These are phyloP conservation scores for Zelopaecilomyces penicillatus DNA, from an alignment of 2,329 filamentous ascomycete species.

Conservation along the genomic window DNA sequence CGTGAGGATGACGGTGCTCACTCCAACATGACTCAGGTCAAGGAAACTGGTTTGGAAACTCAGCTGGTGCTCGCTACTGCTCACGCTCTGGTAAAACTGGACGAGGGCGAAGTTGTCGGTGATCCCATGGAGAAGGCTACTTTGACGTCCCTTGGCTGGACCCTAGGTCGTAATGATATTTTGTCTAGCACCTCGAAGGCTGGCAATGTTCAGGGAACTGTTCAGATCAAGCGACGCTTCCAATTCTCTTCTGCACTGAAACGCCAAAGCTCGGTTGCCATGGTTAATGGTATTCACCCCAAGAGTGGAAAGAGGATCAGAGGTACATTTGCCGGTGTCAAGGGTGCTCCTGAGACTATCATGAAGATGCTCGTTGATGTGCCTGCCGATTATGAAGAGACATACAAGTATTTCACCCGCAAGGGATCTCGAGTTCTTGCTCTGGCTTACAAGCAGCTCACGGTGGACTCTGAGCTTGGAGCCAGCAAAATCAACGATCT, in stretches of 20 bases:
- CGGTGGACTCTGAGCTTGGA: constrained; percentile 71
- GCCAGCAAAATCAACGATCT: constrained; percentile 83
- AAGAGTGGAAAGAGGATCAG: constrained; percentile 67
- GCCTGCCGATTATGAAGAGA: constrained; percentile 89
- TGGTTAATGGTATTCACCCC: constrained; percentile 62
- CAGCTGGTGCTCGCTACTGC: constrained; percentile 90
- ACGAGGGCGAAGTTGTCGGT: constrained; percentile 94
- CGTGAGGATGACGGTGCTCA: constrained; percentile 75
- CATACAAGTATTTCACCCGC: constrained; percentile 94
- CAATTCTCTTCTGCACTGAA: constrained; percentile 97
- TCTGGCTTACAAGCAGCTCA: constrained; percentile 87
- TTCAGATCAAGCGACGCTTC: constrained; percentile 94
- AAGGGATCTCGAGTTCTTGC: constrained; percentile 92
- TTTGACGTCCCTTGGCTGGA: constrained; percentile 81
- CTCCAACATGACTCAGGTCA: constrained; percentile 64
- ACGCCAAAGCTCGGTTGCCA: constrained; percentile 89
- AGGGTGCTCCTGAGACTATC: constrained; percentile 96
- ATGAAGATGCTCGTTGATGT: constrained; percentile 80
- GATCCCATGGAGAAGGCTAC: constrained; percentile 99
- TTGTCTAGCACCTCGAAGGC: constrained; percentile 52
- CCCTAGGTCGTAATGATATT: constrained; percentile 79
- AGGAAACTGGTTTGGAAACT: constrained; percentile 66
- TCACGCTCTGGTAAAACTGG: constrained; percentile 89
- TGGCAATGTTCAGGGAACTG: constrained; percentile 49
- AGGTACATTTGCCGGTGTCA: constrained; percentile 88